Evolutionary conservation across 2,329 filamentous ascomycete species (phyloP).

Genomic region (Stenocarpella maydis): DNA sequence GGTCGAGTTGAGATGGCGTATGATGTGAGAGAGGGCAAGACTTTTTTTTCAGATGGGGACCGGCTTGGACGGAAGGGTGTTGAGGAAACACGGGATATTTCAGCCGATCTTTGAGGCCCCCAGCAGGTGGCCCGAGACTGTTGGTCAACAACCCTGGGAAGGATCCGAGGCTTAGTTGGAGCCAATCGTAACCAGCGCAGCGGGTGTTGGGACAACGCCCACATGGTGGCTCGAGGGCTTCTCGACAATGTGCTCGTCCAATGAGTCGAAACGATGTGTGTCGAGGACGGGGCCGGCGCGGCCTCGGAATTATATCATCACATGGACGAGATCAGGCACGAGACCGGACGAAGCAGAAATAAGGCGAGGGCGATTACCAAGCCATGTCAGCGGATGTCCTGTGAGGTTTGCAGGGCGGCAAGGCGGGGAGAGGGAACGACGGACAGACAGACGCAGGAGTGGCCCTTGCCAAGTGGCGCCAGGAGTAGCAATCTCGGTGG

Average conservation of each 20-base stretch:
- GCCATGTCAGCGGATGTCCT: conserved; percentile 11
- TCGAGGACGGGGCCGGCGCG: conserved; percentile 9
- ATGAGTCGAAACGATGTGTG: conserved; percentile 10
- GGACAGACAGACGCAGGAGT: neutral
- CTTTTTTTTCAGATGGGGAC: neutral
- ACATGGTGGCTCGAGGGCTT: conserved; percentile 1
- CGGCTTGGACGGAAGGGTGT: conserved; percentile 22
- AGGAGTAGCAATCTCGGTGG: conserved; percentile 20
- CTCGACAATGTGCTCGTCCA: conserved; percentile 7
- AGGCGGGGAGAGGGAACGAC: neutral
- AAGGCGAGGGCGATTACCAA: neutral
- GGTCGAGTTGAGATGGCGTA: conserved; percentile 4
- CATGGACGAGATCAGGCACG: conserved; percentile 6
- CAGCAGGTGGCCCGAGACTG: conserved; percentile 13
- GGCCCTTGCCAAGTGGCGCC: conserved; percentile 18
- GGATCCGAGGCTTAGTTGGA: conserved; percentile 1
- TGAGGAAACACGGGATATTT: conserved; percentile 25
- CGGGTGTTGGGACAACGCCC: neutral
- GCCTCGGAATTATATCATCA: conserved; percentile 8
- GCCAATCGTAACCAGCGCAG: conserved; percentile 15
- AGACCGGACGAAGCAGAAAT: conserved; percentile 22
- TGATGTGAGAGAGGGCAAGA: conserved; percentile 1
- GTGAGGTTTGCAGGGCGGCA: neutral
- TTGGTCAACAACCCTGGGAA: conserved; percentile 5
- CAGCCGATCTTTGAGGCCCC: conserved; percentile 9